Base-by-base conservation (phyloP, 2,329 filamentous ascomycete genomes). In the Calonectria hongkongensis region DNA sequence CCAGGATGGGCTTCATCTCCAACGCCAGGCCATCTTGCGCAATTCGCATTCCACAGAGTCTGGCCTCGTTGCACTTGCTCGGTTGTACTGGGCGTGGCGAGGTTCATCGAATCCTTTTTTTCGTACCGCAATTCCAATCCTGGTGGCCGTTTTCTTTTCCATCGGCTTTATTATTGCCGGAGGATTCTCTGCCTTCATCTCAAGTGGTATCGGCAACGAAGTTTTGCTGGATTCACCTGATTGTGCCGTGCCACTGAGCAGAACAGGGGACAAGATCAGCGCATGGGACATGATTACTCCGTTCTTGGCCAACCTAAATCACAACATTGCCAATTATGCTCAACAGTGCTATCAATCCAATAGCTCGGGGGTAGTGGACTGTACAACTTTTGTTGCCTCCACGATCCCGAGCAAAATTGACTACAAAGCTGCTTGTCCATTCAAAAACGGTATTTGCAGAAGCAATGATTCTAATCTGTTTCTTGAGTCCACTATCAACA, bases 301-400 rank as follows among this genome's bases (percentile, higher is more conserved):
- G 27, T 64, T 8, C 4, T 39, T 27, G 3, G 15, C 27, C 16
- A 36, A 33, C 16, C 41, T 21, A 5, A 48, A 48, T 25, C 9
- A 9, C 27, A 48, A 64, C 16, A 12, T n/a, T 9, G 60, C 16
- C 10, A 64, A 30, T 30, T 64, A 64, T 9, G 60, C 60, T 8
- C 60, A 64, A 15, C 60, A 64, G 18, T 64, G 60, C 39, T 64
- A 64, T 27, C 27, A 41, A 21, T 64, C 60, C 25, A 45, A 64
- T 12, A 45, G 41, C 9, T 64, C 60, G 18, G 60, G 60, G 3
- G 41, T 8, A 3, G 25, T 64, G 10, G 60, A 36, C 27, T 64
- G 60, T 18, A 45, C 21, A 9, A 64, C 41, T 4, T 64, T 45
- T 30, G 60, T 64, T 2, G 16, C 13, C 8, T 21, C 60, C 27